phyloP scores from a whole-genome alignment of 768 basidiomycete genomes.

The Punctularia strigosozonata region DNA sequence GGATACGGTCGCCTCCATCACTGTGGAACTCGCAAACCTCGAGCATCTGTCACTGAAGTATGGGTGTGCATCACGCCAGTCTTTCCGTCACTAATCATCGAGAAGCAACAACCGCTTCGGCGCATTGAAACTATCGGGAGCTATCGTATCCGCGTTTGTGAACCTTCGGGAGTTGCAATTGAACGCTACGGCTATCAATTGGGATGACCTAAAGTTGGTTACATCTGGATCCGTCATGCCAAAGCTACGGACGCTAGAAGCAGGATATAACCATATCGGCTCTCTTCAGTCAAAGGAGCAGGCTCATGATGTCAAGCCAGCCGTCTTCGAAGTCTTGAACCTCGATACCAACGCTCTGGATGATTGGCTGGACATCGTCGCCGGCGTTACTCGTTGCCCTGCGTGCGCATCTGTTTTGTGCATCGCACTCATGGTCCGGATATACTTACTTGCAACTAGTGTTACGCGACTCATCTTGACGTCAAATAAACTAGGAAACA shows the following conservation, averaged over 20 bases:
- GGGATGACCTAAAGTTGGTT: constrained; percentile 56
- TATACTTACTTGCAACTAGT: constrained; percentile 22
- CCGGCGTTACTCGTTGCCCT: background rate
- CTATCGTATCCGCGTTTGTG: constrained; percentile 32
- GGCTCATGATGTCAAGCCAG: too few relatives aligned
- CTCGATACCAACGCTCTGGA: constrained; percentile 55
- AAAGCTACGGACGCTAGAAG: constrained; percentile 41
- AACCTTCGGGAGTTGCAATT: constrained; percentile 56
- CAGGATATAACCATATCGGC: constrained; percentile 56
- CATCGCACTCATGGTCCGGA: background rate
- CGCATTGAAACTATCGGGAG: constrained; percentile 18
- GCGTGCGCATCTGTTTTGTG: constrained; percentile 2
- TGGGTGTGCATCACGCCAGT: constrained; percentile 17
- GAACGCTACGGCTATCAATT: constrained; percentile 60
- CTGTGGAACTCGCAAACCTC: constrained; percentile 46
- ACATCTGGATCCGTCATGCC: constrained; percentile 42
- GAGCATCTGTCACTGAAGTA: constrained; percentile 71
- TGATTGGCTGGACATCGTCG: constrained; percentile 45
- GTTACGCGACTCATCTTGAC: constrained; percentile 56
- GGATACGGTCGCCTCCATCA: constrained; percentile 55
- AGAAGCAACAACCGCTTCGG: constrained; percentile 59
- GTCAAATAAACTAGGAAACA: constrained; percentile 42
- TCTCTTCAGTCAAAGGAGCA: too few relatives aligned
- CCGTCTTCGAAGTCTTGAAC: constrained; percentile 42
- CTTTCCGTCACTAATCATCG: constrained; percentile 7